These are phyloP conservation scores for Nidula niveotomentosa DNA, from an alignment of 1,284 basidiomycete species.

Conservation along the genomic window DNA sequence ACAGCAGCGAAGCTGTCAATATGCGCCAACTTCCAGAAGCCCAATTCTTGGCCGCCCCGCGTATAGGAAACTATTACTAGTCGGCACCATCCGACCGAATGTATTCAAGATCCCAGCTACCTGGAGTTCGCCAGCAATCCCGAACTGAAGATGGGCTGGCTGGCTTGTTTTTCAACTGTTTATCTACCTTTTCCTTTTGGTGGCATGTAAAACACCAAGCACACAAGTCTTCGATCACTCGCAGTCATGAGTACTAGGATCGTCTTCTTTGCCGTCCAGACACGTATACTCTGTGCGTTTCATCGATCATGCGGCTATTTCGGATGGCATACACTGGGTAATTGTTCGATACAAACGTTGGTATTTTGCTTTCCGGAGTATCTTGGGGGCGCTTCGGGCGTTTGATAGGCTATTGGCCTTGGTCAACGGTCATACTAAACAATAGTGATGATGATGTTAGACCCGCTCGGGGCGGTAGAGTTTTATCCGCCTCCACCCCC, in stretches of 20 bases:
- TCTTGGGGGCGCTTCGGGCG: neutral
- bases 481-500: too few relatives aligned
- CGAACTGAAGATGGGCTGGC: neutral
- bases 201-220: too few relatives aligned
- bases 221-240: too few relatives aligned
- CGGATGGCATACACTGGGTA: neutral
- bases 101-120: too few relatives aligned
- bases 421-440: neutral
- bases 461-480: neutral
- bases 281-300: neutral
- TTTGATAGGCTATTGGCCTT: neutral
- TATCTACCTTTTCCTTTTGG: neutral
- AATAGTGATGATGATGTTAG: neutral
- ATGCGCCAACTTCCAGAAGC: constrained; percentile 4
- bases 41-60: constrained; percentile 7
- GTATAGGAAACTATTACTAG: neutral
- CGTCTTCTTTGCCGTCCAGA: too few relatives aligned
- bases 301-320: neutral
- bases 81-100: neutral
- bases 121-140: too few relatives aligned
- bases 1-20: neutral
- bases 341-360: too few relatives aligned
- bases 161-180: neutral
- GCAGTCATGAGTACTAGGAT: too few relatives aligned
- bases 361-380: too few relatives aligned